phyloP scores from a whole-genome alignment of 1,139 yeast species.

The Yamadazyma mexicana region DNA sequence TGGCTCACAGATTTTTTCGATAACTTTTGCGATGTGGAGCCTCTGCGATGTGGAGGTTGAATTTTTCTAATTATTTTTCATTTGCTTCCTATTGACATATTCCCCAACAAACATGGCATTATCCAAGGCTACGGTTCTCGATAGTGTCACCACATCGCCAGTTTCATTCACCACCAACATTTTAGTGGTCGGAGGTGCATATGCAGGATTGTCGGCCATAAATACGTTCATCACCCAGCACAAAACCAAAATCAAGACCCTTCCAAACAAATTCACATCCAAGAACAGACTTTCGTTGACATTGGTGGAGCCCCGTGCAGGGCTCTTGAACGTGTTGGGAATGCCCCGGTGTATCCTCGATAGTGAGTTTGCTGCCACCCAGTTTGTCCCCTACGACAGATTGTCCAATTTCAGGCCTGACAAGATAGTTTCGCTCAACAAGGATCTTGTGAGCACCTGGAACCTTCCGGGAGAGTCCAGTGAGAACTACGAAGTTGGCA shows the following conservation, averaged over 20 bases:
- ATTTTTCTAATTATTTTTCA: not conserved
- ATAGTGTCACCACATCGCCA: constrained; percentile 4
- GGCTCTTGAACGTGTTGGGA: constrained; percentile 52
- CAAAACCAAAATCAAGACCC: constrained; percentile 9
- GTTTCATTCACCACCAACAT: constrained; percentile 27
- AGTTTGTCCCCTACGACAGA: constrained; percentile 36
- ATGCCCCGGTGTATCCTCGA: constrained; percentile 51
- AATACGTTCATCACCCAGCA: constrained; percentile 35
- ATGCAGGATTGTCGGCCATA: constrained; percentile 48
- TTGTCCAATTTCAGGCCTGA: constrained; percentile 33
- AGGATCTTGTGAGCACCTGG: constrained; percentile 15
- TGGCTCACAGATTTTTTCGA: constrained; percentile 8
- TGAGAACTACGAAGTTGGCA: constrained; percentile 14
- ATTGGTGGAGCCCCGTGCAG: constrained; percentile 52
- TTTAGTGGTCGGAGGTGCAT: constrained; percentile 54
- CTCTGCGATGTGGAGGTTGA: not conserved
- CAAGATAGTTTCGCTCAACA: constrained; percentile 24
- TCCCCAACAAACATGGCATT: not conserved
- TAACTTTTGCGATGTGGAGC: constrained; percentile 2
- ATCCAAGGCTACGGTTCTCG: constrained; percentile 7
- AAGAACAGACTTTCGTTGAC: constrained; percentile 29
- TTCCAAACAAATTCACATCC: constrained; percentile 9
- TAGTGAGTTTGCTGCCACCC: constrained; percentile 44
- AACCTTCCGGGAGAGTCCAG: constrained; percentile 13
- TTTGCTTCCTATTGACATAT: not conserved